Base-by-base conservation (phyloP, 768 basidiomycete genomes). In the Leucosporidium scottii region DNA sequence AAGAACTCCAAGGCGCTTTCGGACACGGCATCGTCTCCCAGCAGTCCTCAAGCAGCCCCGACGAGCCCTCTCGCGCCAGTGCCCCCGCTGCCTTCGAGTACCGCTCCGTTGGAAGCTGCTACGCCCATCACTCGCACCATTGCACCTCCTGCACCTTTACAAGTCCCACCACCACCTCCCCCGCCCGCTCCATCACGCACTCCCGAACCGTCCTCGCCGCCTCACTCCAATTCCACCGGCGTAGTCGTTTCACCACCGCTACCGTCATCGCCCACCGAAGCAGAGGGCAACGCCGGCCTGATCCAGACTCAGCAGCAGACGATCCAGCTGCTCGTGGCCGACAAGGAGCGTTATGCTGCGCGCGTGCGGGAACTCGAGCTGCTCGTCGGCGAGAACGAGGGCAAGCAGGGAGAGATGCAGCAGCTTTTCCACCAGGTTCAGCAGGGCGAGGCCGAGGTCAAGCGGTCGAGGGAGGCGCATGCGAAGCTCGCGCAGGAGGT, bases 281-380 rank as follows among this genome's bases (percentile, higher is more conserved):
- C 47, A 27, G 12, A 27, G 3, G 47, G 39, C 31, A 25, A 57
- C 17, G 12, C 58, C 5, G 44, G 34, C 2, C 49, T 48, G 5
- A 27, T 73, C 15, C 51, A 71, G 23, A 71, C 61, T 21, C 86
- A 87, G 72, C 85, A 85, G 67, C 86, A 86, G 73, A 88, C 87
- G 0, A 89, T 93, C 65, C 82, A 86, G 56, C 76, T 88, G n/a
- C 81, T 93, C 20, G 88, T 91, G 25, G 82, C 85, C 4, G 88
- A 89, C 74, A 89, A 88, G 77, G 82, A 84, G 10, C 81, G 83
- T 25, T 80, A 89, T 47, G 79, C 80, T 21, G 76, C 13, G 0
- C 39, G 58, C 12, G 59, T 70, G 9, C 50, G 54, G n/a, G 69
- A 70, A 28, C 62, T 65, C 27, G 68, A 69, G 56, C 44, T 12